Base-by-base conservation (phyloP, 2,329 filamentous ascomycete species). In the Penicillium sp. region DNA sequence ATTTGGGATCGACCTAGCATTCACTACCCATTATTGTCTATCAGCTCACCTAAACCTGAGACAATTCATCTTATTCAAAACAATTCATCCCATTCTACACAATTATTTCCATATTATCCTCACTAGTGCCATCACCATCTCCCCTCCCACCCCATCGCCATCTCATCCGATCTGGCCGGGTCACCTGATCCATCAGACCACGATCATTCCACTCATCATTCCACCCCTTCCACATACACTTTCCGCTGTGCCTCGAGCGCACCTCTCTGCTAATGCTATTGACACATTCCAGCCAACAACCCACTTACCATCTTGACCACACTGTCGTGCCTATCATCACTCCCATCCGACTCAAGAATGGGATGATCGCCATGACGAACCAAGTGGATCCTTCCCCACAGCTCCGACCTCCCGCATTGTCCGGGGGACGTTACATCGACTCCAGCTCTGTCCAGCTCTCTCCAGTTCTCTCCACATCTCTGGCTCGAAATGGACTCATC, bases 1-100 rank as follows among this genome's bases (percentile, higher is more conserved):
- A 59, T 51, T 53, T 60, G 14, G 16, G 51, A 42, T 51, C 45
- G 36, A 36, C 29, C 29, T 10, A 4, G 18, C 14, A 39, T 21
- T 23, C 3, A 37, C n/a, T 6, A 37, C 16, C 3, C n/a, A n/a
- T n/a, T n/a, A n/a, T n/a, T n/a, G n/a, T n/a, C n/a, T n/a, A n/a
- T n/a, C 31, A 10, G 31, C 8, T 34, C 31, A 34, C 8, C n/a
- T n/a, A n/a, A 28, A 28, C 24, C 24, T 5, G 5, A 28, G 24
- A 28, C 24, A 28, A 28, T 28, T 28, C 24, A n/a, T n/a, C n/a
- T n/a, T n/a, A n/a, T n/a, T n/a, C n/a, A n/a, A n/a, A n/a, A n/a
- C n/a, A n/a, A n/a, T n/a, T n/a, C n/a, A n/a, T n/a, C n/a, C n/a
- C n/a, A n/a, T n/a, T n/a, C n/a, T n/a, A n/a, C n/a, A n/a, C n/a